Evolutionary conservation across 352 stramenopile genomes (phyloP).

Genomic region (Pythium folliculosum): DNA sequence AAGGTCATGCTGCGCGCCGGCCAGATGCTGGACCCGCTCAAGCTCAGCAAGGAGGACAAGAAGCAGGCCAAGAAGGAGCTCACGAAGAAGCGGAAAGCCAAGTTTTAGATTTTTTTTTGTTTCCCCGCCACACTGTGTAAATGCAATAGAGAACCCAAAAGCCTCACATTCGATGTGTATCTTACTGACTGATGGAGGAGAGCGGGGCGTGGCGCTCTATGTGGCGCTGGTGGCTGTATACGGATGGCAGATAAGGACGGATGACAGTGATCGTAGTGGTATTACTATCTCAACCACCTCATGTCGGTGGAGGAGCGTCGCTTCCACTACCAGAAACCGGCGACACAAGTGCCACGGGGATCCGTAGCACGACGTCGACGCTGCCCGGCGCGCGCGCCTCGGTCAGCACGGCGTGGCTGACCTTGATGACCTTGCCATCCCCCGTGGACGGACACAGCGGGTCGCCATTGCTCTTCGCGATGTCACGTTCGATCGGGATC

Average conservation of each 20-base stretch:
- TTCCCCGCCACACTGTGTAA: not conserved
- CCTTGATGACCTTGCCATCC: not conserved
- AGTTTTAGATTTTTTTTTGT: constrained; percentile 50
- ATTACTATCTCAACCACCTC: too few species aligned
- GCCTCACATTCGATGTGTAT: too few species aligned
- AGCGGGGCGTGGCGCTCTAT: too few species aligned
- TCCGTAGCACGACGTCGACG: not conserved
- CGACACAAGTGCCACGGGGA: not conserved
- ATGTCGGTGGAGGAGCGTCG: too few species aligned
- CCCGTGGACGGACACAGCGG: not conserved
- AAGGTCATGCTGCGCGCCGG: constrained; percentile 93
- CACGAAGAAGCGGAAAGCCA: constrained; percentile 79
- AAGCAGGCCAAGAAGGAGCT: constrained; percentile 82
- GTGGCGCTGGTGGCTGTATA: too few species aligned
- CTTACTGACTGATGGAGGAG: too few species aligned
- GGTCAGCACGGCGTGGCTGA: not conserved
- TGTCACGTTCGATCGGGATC: not conserved
- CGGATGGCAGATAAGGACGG: too few species aligned
- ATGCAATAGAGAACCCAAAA: not conserved
- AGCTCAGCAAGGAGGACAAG: constrained; percentile 83
- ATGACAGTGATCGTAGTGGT: too few species aligned
- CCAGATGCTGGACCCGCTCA: constrained; percentile 93
- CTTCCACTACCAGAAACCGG: too few species aligned
- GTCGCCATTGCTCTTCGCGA: not conserved
- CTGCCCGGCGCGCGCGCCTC: not conserved